phyloP scores from a whole-genome alignment of 495 filamentous ascomycete species.

The Aspergillus nidulans region DNA sequence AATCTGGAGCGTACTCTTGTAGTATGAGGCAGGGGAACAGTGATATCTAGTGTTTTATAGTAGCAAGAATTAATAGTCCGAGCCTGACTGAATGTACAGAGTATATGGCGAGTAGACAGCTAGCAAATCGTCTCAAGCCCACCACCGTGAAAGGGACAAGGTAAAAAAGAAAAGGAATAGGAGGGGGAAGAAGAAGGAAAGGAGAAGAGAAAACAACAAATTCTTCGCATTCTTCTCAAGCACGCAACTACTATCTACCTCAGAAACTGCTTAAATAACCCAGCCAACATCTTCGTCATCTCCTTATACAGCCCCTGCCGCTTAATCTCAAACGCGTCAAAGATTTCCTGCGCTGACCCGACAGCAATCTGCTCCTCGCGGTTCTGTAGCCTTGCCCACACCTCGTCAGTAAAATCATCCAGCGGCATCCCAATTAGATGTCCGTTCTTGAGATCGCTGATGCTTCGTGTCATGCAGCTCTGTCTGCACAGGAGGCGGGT shows the following conservation, averaged over 20 bases:
- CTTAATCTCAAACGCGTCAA: slow-evolving; percentile 36
- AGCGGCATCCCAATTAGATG: slow-evolving; percentile 59
- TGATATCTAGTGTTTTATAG: too few relatives aligned
- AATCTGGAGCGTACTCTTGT: too few relatives aligned
- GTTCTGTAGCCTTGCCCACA: slow-evolving; percentile 48
- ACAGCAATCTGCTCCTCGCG: slow-evolving; percentile 48
- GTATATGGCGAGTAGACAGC: too few relatives aligned
- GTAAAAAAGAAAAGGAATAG: too few relatives aligned
- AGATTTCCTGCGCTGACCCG: slow-evolving; percentile 30
- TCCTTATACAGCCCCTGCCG: slow-evolving; percentile 33
- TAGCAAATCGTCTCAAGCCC: too few relatives aligned
- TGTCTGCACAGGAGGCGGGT: slow-evolving; percentile 66
- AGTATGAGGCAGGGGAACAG: too few relatives aligned
- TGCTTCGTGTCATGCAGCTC: slow-evolving; percentile 32
- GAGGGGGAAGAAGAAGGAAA: too few relatives aligned
- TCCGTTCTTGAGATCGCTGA: slow-evolving; percentile 41
- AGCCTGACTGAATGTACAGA: too few relatives aligned
- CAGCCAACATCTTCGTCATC: slow-evolving; percentile 33
- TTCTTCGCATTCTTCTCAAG: background rate
- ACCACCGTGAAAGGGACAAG: too few relatives aligned
- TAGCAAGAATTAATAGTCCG: too few relatives aligned
- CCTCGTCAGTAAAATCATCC: slow-evolving; percentile 55
- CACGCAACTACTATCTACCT: slow-evolving; percentile 2
- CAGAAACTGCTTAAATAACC: slow-evolving; percentile 26
- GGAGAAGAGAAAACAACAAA: too few relatives aligned